Base-by-base conservation (phyloP, 768 basidiomycete species). In the Strobilomyces confusus region DNA sequence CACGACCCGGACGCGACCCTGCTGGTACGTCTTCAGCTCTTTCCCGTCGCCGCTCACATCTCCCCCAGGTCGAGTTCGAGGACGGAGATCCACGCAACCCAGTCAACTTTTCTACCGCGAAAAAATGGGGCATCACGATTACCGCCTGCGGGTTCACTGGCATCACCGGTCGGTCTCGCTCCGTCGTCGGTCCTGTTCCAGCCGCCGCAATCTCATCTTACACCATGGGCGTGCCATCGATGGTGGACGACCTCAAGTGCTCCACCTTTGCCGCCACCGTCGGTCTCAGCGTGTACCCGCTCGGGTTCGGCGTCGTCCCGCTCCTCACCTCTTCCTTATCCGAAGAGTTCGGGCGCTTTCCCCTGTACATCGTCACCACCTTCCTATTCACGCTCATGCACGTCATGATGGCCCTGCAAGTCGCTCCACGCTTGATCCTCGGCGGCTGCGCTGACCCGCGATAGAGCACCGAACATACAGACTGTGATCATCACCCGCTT, bases 311-410 rank as follows among this genome's bases (percentile, higher is more conserved):
- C 15, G 34, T 86, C 20, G 69, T 82, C 15, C 86, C 87, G 0
- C 79, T 88, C 4, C 68, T 88, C 17, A 80, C 85, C 0, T 82
- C 86, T 17, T 78, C 86, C 0, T 78, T 87, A 57, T 86, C 84
- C 62, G 87, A 89, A 61, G 87, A 89, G 61, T 82, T 87, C 52
- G 87, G 86, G 13, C 69, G 86, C 38, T 78, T 79, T 46, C 82
- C 80, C 1, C 55, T 88, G 2, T 87, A 86, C 56, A 62, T 83
- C 17, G 71, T 67, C 30, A 82, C 82, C 2, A 68, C 68, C 12
- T 59, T 78, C 25, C 74, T 79, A 11, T 83, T 84, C 58, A 59
- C 76, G 23, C 57, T 77, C 22, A 80, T 77, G 71, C 83, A 79
- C 59, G 56, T 84, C 53, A 74, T 63, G 58, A 58, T 52, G 17